Evolutionary conservation across 805 yeast genomes (phyloP), one percentile per base, ranked within the genome.

Genomic region (Wickerhamomyces kurtzmanii): DNA sequence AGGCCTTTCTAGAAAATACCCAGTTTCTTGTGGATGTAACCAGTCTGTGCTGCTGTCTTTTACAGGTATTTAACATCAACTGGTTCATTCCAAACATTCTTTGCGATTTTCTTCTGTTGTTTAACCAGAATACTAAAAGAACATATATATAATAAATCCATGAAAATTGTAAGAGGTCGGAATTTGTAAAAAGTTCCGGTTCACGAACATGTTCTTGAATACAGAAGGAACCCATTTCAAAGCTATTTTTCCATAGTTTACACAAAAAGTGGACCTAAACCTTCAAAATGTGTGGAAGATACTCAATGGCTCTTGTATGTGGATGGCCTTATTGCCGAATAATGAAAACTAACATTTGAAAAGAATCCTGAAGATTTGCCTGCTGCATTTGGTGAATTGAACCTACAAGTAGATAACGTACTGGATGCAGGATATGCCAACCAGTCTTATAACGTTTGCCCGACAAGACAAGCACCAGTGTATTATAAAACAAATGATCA

Each of bases 201-300:
- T n/a, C n/a, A n/a, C n/a, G n/a, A n/a, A n/a, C n/a, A n/a, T n/a
- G n/a, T n/a, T n/a, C n/a, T n/a, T n/a, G n/a, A n/a, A n/a, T n/a
- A n/a, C n/a, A n/a, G n/a, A n/a, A n/a, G n/a, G n/a, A n/a, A n/a
- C n/a, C n/a, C n/a, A n/a, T n/a, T n/a, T n/a, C n/a, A n/a, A n/a
- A n/a, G n/a, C n/a, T n/a, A n/a, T n/a, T n/a, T n/a, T n/a, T n/a
- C n/a, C n/a, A n/a, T n/a, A n/a, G n/a, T n/a, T n/a, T n/a, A n/a
- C n/a, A n/a, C n/a, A n/a, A n/a, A n/a, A n/a, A n/a, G n/a, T n/a
- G n/a, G n/a, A n/a, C n/a, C n/a, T n/a, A n/a, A n/a, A n/a, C n/a
- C n/a, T n/a, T n/a, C n/a, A 30, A 14, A 8, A 74, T 75, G 83
- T 75, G 83, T 51, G 83, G 83, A 12, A 47, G 83, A 27, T 75